phyloP scores from a whole-genome alignment of 139 green algal species.

The Chlorella vulgaris region DNA sequence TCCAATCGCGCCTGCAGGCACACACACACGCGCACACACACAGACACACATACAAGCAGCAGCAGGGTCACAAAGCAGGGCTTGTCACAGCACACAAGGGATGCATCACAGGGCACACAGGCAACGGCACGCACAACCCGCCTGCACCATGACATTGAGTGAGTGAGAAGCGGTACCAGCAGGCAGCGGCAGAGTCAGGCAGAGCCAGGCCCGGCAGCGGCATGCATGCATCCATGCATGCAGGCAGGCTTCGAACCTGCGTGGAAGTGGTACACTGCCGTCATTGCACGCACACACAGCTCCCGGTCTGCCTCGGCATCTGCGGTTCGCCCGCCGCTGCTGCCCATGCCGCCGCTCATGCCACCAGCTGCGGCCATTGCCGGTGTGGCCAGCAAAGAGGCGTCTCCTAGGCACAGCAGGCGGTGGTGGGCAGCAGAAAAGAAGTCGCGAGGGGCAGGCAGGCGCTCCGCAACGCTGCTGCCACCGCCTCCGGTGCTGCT shows the following conservation, averaged over 20 bases:
- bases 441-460: conserved; percentile 77
- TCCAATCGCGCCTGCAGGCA: conserved; percentile 48
- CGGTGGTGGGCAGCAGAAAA: conserved; percentile 82
- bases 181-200: too few species aligned
- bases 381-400: conserved; percentile 32
- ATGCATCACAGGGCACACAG: background rate
- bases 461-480: conserved; percentile 55
- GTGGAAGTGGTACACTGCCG: conserved; percentile 76
- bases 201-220: too few species aligned
- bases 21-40: too few species aligned
- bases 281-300: conserved; percentile 88
- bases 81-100: too few species aligned
- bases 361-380: background rate
- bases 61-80: background rate
- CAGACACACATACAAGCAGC: too few species aligned
- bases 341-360: background rate
- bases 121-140: background rate
- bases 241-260: too few species aligned
- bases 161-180: background rate
- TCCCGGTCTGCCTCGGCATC: conserved; percentile 56
- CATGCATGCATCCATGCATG: background rate
- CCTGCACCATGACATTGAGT: background rate
- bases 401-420: conserved; percentile 75
- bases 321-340: background rate
- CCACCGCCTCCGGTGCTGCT: conserved; percentile 36